Evolutionary conservation across 1,284 basidiomycete genomes (phyloP).

Genomic region (Ustilago tritici): DNA sequence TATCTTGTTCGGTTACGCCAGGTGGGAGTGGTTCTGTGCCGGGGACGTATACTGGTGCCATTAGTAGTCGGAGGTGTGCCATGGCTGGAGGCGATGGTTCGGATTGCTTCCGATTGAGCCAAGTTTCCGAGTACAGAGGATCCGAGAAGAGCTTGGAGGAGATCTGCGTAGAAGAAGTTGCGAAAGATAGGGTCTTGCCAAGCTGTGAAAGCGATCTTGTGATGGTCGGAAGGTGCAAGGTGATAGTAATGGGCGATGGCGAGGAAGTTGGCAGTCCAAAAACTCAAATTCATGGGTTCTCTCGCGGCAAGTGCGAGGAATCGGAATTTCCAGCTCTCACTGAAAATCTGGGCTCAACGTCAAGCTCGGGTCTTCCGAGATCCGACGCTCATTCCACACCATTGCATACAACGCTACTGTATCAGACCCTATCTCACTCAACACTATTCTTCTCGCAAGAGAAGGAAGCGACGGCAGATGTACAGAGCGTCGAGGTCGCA

Average conservation of each 20-base stretch:
- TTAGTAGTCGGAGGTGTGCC: constrained; percentile 41
- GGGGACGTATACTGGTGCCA: constrained; percentile 64
- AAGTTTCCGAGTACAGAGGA: too few species aligned
- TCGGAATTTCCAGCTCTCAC: constrained; percentile 9
- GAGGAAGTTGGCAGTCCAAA: neutral
- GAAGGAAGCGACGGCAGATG: too few species aligned
- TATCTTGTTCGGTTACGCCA: constrained; percentile 84
- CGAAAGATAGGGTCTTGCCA: neutral
- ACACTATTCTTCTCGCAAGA: too few species aligned
- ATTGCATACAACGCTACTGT: neutral
- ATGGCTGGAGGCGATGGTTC: constrained; percentile 5
- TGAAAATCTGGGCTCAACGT: neutral
- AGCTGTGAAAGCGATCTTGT: too few species aligned
- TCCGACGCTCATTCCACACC: neutral
- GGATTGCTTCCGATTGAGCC: neutral
- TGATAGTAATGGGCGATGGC: too few species aligned
- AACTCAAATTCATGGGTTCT: constrained; percentile 7
- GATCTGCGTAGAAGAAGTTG: neutral
- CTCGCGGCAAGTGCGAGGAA: neutral
- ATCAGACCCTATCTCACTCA: too few species aligned
- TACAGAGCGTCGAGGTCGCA: too few species aligned
- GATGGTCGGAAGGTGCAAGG: neutral
- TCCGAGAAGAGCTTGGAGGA: neutral
- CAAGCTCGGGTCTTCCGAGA: neutral
- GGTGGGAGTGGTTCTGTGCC: constrained; percentile 77